phyloP scores from a whole-genome alignment of 177 flowering plant species.

The Vitis hybrid region DNA sequence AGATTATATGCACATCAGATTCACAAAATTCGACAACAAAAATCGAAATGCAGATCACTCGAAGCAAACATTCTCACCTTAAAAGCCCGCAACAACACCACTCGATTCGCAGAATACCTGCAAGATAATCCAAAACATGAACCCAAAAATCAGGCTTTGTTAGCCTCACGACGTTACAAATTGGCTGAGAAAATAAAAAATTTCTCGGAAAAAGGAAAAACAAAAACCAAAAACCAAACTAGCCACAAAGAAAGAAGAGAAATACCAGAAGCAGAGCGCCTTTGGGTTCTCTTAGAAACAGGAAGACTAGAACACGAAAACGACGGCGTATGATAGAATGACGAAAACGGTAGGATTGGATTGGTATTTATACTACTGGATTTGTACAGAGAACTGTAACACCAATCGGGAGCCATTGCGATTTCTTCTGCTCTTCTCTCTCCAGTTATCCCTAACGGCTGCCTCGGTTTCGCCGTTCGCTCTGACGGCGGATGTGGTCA shows the following conservation, averaged over 20 bases:
- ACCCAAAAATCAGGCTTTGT: slow-evolving; percentile 12
- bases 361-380: slow-evolving; percentile 26
- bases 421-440: slow-evolving; percentile 2
- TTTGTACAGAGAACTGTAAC: slow-evolving; percentile 6
- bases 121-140: slow-evolving; percentile 29
- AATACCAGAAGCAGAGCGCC: slow-evolving; percentile 29
- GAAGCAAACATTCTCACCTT: slow-evolving; percentile 26
- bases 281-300: background rate
- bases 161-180: background rate
- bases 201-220: background rate
- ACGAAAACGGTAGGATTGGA: background rate
- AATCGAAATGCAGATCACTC: background rate
- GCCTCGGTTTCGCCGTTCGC: slow-evolving; percentile 5
- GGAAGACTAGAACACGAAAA: slow-evolving; percentile 3
- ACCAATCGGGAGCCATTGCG: slow-evolving; percentile 24
- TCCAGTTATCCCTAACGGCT: background rate
- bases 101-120: slow-evolving; percentile 20
- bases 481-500: slow-evolving; percentile 18
- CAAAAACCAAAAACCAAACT: background rate
- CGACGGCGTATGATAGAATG: background rate
- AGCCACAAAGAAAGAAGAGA: background rate
- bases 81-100: slow-evolving; percentile 13
- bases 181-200: background rate
- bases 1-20: background rate
- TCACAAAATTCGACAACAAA: background rate